Percentiles rank a stretch among this genome's conserved stretches.
These are phyloP conservation scores for Lobosporangium transversale DNA, from an alignment of 192 early-diverging fungal species.

Conservation along the genomic window DNA sequence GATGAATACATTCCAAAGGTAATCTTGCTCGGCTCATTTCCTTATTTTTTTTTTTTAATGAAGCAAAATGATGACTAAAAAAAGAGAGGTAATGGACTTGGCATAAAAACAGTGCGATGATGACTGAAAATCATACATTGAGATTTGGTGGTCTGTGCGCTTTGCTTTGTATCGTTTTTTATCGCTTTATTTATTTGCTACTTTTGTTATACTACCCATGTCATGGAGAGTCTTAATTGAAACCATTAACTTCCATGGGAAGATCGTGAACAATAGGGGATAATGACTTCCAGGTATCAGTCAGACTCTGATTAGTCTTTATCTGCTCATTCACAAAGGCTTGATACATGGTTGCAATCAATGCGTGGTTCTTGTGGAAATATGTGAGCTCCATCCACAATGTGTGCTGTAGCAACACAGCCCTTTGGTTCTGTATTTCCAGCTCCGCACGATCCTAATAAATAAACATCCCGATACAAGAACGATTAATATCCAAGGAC, in stretches of 20 bases:
- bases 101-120: neutral
- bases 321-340: slow-evolving; percentile 65
- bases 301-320: slow-evolving; percentile 55
- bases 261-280: slow-evolving; percentile 59
- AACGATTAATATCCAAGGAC: neutral
- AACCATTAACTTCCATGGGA: slow-evolving; percentile 55
- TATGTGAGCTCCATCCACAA: slow-evolving; percentile 64
- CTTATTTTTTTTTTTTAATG: neutral
- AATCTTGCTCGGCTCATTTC: neutral
- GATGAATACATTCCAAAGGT: neutral
- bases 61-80: neutral
- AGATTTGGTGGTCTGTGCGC: neutral
- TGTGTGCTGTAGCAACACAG: slow-evolving; percentile 61
- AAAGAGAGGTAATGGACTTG: neutral
- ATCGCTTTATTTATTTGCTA: too few species aligned
- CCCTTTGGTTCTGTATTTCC: slow-evolving; percentile 50
- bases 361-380: slow-evolving; percentile 67
- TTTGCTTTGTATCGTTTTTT: too few species aligned
- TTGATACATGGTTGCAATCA: slow-evolving; percentile 66
- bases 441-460: slow-evolving; percentile 63
- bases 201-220: too few species aligned
- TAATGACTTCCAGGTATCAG: slow-evolving; percentile 58
- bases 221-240: too few species aligned
- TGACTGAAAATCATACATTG: neutral
- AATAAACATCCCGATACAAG: neutral